These are phyloP conservation scores for Sporobolomyces pararoseus DNA, from an alignment of 768 basidiomycete species.

Conservation along the genomic window DNA sequence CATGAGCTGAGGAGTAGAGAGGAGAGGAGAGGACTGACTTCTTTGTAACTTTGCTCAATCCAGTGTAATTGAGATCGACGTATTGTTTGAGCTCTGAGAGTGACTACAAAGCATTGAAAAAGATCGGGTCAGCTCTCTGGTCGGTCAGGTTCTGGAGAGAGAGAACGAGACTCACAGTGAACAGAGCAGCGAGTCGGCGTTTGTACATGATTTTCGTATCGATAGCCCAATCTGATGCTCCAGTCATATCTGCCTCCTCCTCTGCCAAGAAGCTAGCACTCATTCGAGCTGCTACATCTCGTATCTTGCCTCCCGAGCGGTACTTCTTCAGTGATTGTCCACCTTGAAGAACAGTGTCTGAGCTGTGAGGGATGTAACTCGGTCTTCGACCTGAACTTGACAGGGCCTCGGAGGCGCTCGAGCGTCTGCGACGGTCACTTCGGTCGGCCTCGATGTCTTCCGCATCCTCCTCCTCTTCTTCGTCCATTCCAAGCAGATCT, in stretches of 20 bases:
- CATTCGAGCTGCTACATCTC: neutral
- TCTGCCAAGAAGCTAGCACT: constrained; percentile 3
- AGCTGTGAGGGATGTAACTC: neutral
- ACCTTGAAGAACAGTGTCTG: neutral
- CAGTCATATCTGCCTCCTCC: constrained; percentile 15
- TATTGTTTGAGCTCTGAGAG: constrained; percentile 64
- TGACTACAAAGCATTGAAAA: constrained; percentile 8
- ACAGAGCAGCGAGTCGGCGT: constrained; percentile 76
- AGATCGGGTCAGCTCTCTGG: neutral
- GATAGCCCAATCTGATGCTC: constrained; percentile 42
- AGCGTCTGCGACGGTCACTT: constrained; percentile 13
- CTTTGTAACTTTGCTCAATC: constrained; percentile 91
- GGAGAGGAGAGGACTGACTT: constrained; percentile 58
- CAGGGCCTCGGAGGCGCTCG: constrained; percentile 4
- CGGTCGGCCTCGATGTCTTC: constrained; percentile 16
- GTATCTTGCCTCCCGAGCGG: constrained; percentile 7
- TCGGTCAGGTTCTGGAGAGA: neutral
- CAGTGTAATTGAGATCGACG: constrained; percentile 85
- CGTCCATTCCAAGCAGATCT: constrained; percentile 45
- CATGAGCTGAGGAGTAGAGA: neutral
- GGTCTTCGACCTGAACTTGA: constrained; percentile 1
- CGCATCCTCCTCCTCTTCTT: constrained; percentile 45
- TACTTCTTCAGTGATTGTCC: constrained; percentile 4
- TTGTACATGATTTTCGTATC: constrained; percentile 54
- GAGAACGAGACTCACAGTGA: constrained; percentile 58